These are phyloP conservation scores for Penicillium sp. DNA, from an alignment of 2,329 filamentous ascomycete genomes.

Conservation along the genomic window DNA sequence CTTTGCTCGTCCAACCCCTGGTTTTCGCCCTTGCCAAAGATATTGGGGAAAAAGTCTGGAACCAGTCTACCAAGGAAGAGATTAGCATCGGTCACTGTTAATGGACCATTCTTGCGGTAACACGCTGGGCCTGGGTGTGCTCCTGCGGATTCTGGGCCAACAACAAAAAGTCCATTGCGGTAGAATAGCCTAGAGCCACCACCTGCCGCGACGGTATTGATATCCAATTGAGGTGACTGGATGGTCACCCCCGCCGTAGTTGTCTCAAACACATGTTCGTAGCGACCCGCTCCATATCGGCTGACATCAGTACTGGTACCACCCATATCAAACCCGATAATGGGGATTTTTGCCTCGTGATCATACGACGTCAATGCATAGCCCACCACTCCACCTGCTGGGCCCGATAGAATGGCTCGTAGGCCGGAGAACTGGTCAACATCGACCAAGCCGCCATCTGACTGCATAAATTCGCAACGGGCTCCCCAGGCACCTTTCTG, in stretches of 20 bases:
- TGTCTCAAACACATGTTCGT: constrained; percentile 90
- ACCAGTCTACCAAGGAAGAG: constrained; percentile 78
- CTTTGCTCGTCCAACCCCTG: constrained; percentile 72
- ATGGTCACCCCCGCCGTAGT: constrained; percentile 88
- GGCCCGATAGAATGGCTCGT: constrained; percentile 82
- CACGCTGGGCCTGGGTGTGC: constrained; percentile 89
- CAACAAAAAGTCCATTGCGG: constrained; percentile 61
- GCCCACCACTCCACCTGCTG: constrained; percentile 89
- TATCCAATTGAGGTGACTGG: constrained; percentile 83
- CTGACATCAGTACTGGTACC: constrained; percentile 89
- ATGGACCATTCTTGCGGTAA: constrained; percentile 83
- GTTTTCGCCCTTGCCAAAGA: constrained; percentile 83
- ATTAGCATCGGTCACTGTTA: constrained; percentile 93
- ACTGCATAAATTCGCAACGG: constrained; percentile 93
- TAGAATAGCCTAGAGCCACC: constrained; percentile 66
- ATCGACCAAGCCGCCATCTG: constrained; percentile 66
- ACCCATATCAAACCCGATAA: constrained; percentile 94
- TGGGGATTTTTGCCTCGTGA: constrained; percentile 70
- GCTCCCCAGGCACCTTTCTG: constrained; percentile 66
- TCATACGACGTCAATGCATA: constrained; percentile 90
- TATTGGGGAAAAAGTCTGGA: constrained; percentile 89
- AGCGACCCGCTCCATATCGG: constrained; percentile 76
- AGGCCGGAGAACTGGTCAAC: constrained; percentile 70
- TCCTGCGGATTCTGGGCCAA: constrained; percentile 84
- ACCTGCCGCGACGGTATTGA: constrained; percentile 87